Conservation (phyloP, 306 rosid genomes). For the Rosa persica region DNA sequence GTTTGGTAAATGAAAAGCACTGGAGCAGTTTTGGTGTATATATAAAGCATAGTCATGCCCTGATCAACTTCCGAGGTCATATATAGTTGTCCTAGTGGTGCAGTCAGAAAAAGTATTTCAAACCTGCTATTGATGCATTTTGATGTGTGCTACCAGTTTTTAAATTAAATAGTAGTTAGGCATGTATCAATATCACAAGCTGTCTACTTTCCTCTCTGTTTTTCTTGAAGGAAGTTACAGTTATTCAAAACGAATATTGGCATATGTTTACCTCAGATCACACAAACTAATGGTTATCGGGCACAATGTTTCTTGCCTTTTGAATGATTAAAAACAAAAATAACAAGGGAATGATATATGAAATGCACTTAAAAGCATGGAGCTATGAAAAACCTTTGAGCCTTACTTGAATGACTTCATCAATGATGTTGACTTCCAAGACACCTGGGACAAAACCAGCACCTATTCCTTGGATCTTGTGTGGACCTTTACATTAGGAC, state of each 20-base stretch:
- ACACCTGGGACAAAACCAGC: slow-evolving; percentile 86
- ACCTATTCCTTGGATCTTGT: slow-evolving; percentile 93
- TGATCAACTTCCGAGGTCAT: not conserved
- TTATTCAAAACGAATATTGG: not conserved
- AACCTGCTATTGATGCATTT: not conserved
- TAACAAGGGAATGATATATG: not conserved
- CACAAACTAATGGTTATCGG: not conserved
- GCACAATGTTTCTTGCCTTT: not conserved
- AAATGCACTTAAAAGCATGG: slow-evolving; percentile 10
- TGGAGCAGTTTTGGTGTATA: not conserved
- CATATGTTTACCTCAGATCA: not conserved
- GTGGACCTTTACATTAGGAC: slow-evolving; percentile 61
- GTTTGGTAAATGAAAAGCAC: not conserved
- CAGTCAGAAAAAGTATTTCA: not conserved
- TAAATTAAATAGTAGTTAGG: not conserved
- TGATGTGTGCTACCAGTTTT: not conserved
- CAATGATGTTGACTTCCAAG: slow-evolving; percentile 61
- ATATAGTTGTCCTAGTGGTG: not conserved
- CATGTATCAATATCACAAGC: not conserved
- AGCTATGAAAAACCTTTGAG: slow-evolving; percentile 20
- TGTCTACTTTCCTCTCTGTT: not conserved
- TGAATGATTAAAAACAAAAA: not conserved
- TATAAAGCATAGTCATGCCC: not conserved
- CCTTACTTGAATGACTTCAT: slow-evolving; percentile 72
- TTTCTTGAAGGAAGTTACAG: not conserved